Evolutionary conservation across 208 protist species (phyloP).

Genomic region (Acanthamoeba comandoni): DNA sequence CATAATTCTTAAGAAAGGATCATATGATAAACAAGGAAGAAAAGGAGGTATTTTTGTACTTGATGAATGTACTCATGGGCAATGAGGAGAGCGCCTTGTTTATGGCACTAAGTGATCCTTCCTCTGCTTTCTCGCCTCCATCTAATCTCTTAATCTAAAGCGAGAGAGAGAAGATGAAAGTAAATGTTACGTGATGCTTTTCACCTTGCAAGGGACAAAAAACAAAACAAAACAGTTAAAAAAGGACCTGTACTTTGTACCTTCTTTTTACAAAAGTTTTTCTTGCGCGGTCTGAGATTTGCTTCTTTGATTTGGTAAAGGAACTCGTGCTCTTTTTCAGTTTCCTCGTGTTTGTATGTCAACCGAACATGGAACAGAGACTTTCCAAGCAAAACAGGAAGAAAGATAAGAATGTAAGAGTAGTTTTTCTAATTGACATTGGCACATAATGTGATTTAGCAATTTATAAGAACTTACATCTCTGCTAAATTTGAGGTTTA

Average conservation of each 20-base stretch:
- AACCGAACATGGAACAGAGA: slow-evolving; percentile 27
- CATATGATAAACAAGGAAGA: background rate
- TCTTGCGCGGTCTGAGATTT: slow-evolving; percentile 6
- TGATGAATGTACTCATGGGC: slow-evolving; percentile 17
- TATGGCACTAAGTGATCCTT: background rate
- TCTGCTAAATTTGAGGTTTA: background rate
- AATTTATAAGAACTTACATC: background rate
- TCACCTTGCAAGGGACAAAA: background rate
- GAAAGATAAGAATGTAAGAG: too few relatives aligned
- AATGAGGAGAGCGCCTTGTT: background rate
- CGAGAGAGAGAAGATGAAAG: background rate
- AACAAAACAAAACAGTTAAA: background rate
- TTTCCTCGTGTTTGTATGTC: slow-evolving; percentile 36
- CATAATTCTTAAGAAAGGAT: background rate
- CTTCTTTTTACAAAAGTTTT: too few relatives aligned
- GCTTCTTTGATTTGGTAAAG: background rate
- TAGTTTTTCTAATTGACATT: too few relatives aligned
- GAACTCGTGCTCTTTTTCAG: slow-evolving; percentile 35
- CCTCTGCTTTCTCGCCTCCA: background rate
- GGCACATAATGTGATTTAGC: too few relatives aligned
- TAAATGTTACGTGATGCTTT: slow-evolving; percentile 1
- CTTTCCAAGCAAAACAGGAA: too few relatives aligned
- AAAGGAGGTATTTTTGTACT: too few relatives aligned
- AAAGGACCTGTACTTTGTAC: too few relatives aligned
- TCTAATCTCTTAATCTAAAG: too few relatives aligned